Evolutionary conservation across 495 filamentous ascomycete species (phyloP).

Genomic region (Hyaloscypha bicolor): DNA sequence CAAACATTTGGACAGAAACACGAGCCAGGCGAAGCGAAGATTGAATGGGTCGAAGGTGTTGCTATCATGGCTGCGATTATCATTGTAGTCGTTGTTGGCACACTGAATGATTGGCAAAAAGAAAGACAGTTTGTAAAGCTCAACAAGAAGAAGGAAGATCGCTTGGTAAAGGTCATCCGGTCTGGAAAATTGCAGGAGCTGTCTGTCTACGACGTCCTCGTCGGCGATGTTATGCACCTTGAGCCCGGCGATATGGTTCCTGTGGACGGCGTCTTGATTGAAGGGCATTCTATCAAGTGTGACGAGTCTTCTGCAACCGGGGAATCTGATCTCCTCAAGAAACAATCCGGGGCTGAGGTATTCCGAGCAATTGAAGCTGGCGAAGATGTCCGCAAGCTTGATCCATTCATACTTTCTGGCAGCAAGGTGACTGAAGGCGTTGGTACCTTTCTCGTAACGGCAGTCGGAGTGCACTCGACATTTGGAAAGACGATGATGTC

Average conservation of each 20-base stretch:
- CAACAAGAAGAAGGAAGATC: conserved; percentile 77
- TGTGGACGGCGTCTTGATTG: conserved; percentile 72
- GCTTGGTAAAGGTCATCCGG: conserved; percentile 72
- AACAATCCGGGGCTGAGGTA: conserved; percentile 73
- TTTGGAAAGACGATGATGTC: conserved; percentile 93
- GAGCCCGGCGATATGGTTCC: conserved; percentile 85
- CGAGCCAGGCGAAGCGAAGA: conserved; percentile 38
- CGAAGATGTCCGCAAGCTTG: conserved; percentile 64
- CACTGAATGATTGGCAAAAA: conserved; percentile 69
- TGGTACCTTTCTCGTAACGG: conserved; percentile 78
- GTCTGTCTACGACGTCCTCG: conserved; percentile 71
- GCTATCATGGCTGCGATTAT: conserved; percentile 69
- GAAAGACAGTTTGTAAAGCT: conserved; percentile 73
- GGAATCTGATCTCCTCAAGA: conserved; percentile 77
- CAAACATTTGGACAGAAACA: conserved; percentile 43
- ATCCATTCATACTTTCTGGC: conserved; percentile 92
- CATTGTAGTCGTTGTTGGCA: conserved; percentile 64
- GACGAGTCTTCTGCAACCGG: conserved; percentile 82
- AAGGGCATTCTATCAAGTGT: conserved; percentile 68
- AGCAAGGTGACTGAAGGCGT: conserved; percentile 88
- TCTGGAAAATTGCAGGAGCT: conserved; percentile 75
- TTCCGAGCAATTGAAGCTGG: conserved; percentile 50
- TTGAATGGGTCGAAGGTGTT: conserved; percentile 75
- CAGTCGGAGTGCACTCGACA: conserved; percentile 77
- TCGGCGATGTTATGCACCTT: conserved; percentile 78